Base-by-base conservation (phyloP, 352 stramenopile genomes). In the Globisporangium yorkense region DNA sequence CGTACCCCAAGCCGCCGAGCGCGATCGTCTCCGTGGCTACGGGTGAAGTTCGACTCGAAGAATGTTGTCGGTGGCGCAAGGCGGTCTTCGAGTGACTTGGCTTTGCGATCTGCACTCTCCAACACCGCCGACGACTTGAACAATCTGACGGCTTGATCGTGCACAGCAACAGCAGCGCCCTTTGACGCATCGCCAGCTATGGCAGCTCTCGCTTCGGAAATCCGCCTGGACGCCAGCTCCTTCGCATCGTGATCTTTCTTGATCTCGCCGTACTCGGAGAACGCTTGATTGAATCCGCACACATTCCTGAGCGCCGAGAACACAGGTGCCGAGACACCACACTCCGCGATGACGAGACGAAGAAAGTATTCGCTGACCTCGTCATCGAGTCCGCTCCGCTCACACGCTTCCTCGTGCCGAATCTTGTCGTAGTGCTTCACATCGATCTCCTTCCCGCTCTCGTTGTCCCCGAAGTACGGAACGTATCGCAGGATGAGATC, bases 401-500 rank as follows among this genome's bases (percentile, higher is more conserved):
- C 50, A 41, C 37, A 74, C 3, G 62, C 70, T 37, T 74, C 66
- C 44, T 80, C 61, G 46, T 63, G 55, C 15, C 47, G 61, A 53
- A 92, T 69, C 3, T 66, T 61, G 49, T 89, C 79, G 57, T 93
- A 93, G 41, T 80, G 72, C 46, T 78, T 80, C 33, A 87, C 59
- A 37, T 91, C 80, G 35, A 93, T 93, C 48, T 78, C 77, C 51
- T 76, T 84, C 20, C 86, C 85, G 31, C 78, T 73, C 47, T 97
- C 89, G 51, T 97, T 75, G 64, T 98, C 92, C 20, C 88, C 90
- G 67, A 97, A 97, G 67, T 97, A 97, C 8, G 90, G 92, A 24
- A 96, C 75, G 60, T 94, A 89, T 1, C 84, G 77, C 50, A 98
- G 62, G 55, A 93, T 87, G n/a, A 79, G 72, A 58, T 97, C 85